phyloP scores from a whole-genome alignment of 2,329 filamentous ascomycete genomes.

The Madurella fahalii region DNA sequence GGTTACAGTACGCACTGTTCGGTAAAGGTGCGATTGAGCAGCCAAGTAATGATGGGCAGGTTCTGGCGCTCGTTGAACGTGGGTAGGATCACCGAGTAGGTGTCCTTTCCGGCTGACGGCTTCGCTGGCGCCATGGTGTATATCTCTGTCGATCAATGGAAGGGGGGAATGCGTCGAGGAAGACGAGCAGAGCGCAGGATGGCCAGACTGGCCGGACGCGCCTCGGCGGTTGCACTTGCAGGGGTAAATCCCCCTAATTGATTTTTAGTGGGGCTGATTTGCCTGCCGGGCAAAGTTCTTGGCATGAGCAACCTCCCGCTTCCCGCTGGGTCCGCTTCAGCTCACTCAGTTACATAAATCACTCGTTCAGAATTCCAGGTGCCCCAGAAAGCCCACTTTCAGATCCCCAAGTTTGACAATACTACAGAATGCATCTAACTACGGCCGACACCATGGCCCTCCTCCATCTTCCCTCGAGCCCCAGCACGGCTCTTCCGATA shows the following conservation, averaged over 20 bases:
- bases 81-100: slow-evolving; percentile 95
- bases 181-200: not conserved
- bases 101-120: slow-evolving; percentile 49
- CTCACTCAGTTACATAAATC: too few species aligned
- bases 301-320: not conserved
- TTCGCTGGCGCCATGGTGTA: slow-evolving; percentile 46
- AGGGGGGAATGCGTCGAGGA: not conserved
- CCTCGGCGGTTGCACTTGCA: slow-evolving; percentile 3
- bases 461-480: too few species aligned
- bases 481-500: too few species aligned
- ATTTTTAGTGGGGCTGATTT: not conserved
- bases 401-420: too few species aligned
- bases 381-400: too few species aligned
- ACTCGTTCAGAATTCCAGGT: too few species aligned
- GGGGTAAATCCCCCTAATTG: not conserved
- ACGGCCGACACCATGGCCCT: too few species aligned
- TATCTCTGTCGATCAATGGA: slow-evolving; percentile 6
- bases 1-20: slow-evolving; percentile 62
- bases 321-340: too few species aligned
- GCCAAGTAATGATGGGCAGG: slow-evolving; percentile 90
- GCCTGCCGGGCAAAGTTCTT: not conserved
- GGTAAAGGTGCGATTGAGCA: slow-evolving; percentile 88
- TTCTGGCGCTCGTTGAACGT: slow-evolving; percentile 99
- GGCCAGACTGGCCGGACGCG: slow-evolving; percentile 11
- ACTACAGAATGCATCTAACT: too few species aligned